These are phyloP conservation scores for Malus fusca DNA, from an alignment of 306 rosid species.

Conservation along the genomic window DNA sequence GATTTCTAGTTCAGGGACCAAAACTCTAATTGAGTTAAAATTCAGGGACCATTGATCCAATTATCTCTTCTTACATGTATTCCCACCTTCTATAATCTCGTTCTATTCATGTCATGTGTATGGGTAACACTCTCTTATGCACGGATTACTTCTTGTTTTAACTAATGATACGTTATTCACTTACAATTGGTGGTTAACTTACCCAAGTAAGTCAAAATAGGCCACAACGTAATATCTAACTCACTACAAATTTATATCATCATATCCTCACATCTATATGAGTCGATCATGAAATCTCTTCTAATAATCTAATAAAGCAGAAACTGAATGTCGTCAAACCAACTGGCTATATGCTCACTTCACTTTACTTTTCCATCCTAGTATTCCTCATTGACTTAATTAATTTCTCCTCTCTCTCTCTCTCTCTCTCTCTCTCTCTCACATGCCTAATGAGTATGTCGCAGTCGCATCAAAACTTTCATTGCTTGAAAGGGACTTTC, in stretches of 20 bases:
- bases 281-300: too few species aligned
- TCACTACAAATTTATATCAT: too few species aligned
- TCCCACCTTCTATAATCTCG: not conserved
- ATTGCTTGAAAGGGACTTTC: not conserved
- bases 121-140: not conserved
- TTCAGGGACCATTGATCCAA: too few species aligned
- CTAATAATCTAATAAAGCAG: not conserved
- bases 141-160: not conserved
- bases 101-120: conserved; percentile 1
- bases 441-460: not conserved
- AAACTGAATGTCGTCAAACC: not conserved
- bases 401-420: not conserved
- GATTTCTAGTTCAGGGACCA: too few species aligned
- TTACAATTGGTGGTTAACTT: too few species aligned
- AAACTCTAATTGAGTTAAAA: too few species aligned
- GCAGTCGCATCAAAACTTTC: not conserved
- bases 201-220: not conserved
- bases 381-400: conserved; percentile 15
- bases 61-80: too few species aligned
- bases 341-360: too few species aligned
- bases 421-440: too few species aligned
- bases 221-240: not conserved
- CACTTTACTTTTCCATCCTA: not conserved
- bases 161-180: too few species aligned
- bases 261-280: not conserved